Percentiles rank a stretch among this genome's conserved stretches.
Evolutionary conservation across 805 yeast genomes (phyloP).

Genomic region (Grigorovia humatica): DNA sequence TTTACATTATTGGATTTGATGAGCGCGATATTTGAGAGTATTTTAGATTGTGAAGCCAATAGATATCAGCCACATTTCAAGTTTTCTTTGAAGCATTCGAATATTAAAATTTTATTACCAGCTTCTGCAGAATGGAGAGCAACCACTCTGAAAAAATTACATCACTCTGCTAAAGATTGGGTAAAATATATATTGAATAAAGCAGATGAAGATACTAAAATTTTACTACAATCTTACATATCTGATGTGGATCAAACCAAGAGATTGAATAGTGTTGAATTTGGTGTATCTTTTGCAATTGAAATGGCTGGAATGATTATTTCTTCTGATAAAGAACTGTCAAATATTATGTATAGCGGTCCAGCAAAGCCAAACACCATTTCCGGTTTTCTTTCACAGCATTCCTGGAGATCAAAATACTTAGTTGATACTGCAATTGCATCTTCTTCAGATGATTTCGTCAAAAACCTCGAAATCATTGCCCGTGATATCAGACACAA

Average conservation of each 20-base stretch:
- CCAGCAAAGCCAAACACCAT: constrained; percentile 42
- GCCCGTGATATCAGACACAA: constrained; percentile 14
- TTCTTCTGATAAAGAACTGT: constrained; percentile 56
- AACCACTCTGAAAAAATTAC: constrained; percentile 50
- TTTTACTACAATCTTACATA: constrained; percentile 69
- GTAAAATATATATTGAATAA: constrained; percentile 43
- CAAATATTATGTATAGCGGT: constrained; percentile 33
- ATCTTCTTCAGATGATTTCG: constrained; percentile 23
- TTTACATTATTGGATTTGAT: constrained; percentile 75
- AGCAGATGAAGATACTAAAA: constrained; percentile 65
- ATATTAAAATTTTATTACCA: constrained; percentile 29
- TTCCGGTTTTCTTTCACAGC: constrained; percentile 67
- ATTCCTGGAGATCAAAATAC: constrained; percentile 53
- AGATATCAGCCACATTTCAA: constrained; percentile 77
- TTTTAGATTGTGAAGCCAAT: constrained; percentile 72
- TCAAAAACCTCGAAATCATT: constrained; percentile 12
- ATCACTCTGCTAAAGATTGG: constrained; percentile 59
- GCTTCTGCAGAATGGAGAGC: constrained; percentile 79
- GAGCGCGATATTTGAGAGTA: constrained; percentile 65
- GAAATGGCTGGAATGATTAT: constrained; percentile 72
- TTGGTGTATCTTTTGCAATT: constrained; percentile 84
- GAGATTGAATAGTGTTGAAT: constrained; percentile 41
- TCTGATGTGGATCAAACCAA: constrained; percentile 34
- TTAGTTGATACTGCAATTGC: constrained; percentile 25
- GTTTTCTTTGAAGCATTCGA: constrained; percentile 38